Evolutionary conservation across 352 stramenopile species (phyloP).

Genomic region (Pythium periplocum): DNA sequence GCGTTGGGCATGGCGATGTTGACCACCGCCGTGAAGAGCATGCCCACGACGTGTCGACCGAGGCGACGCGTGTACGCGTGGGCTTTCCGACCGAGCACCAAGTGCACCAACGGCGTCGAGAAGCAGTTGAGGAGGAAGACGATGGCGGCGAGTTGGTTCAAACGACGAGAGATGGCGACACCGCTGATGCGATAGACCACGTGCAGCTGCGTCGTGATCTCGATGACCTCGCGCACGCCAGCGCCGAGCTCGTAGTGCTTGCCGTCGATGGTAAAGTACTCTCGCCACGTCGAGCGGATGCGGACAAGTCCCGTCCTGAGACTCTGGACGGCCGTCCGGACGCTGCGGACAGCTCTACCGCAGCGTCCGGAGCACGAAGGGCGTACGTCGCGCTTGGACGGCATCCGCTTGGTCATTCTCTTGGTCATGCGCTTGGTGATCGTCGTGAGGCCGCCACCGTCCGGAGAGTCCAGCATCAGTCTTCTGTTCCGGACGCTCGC

Average conservation of each 20-base stretch:
- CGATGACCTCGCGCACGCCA: conserved; percentile 9
- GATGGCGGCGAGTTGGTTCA: conserved; percentile 7
- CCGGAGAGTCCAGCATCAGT: conserved; percentile 4
- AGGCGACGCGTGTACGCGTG: conserved; percentile 3
- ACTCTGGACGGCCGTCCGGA: no score
- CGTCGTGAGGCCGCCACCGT: background rate
- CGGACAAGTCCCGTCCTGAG: no score
- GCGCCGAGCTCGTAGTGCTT: conserved; percentile 7
- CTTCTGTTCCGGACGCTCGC: conserved; percentile 4
- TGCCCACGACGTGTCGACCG: conserved; percentile 1
- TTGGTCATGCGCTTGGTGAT: conserved; percentile 3
- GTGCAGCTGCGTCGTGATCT: conserved; percentile 10
- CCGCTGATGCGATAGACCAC: conserved; percentile 8
- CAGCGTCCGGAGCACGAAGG: background rate
- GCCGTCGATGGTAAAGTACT: conserved; percentile 11
- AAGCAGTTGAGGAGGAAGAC: conserved; percentile 8
- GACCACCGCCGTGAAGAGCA: conserved; percentile 6
- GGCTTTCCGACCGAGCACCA: background rate
- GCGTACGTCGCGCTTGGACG: background rate
- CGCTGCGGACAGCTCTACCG: background rate
- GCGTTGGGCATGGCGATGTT: conserved; percentile 4
- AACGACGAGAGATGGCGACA: background rate
- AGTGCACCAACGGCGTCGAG: conserved; percentile 7
- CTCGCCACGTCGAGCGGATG: background rate
- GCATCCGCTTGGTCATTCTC: background rate